Evolutionary conservation across 2,329 filamentous ascomycete genomes (phyloP).

Genomic region (Ophiostoma perfectum): DNA sequence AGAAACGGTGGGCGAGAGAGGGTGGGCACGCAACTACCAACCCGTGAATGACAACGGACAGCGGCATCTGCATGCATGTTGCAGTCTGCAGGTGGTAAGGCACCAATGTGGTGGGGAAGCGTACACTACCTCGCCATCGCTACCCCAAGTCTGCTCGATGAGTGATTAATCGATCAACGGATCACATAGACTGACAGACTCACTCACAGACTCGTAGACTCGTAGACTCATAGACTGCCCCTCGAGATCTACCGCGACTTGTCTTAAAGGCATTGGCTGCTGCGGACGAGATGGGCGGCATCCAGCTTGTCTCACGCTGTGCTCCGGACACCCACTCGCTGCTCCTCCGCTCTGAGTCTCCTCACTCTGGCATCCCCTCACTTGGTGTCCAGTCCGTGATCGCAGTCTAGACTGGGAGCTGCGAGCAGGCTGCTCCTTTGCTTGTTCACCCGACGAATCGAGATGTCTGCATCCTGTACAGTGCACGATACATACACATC

Average conservation of each 20-base stretch:
- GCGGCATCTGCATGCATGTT: slow-evolving; percentile 5
- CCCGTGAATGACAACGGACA: not conserved
- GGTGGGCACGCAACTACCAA: not conserved
- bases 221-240: too few relatives aligned
- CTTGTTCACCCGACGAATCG: not conserved
- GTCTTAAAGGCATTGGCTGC: not conserved
- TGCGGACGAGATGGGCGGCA: not conserved
- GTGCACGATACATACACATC: not conserved
- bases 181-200: too few relatives aligned
- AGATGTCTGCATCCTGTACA: not conserved
- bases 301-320: not conserved
- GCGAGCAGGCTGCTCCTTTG: not conserved
- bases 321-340: slow-evolving; percentile 1
- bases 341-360: not conserved
- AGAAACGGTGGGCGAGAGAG: not conserved
- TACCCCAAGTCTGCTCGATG: not conserved
- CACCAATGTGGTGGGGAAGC: slow-evolving; percentile 6
- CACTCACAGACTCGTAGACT: too few relatives aligned
- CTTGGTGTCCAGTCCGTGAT: slow-evolving; percentile 1
- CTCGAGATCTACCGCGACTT: not conserved
- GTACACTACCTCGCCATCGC: not conserved
- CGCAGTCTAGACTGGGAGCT: not conserved
- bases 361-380: not conserved
- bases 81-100: slow-evolving; percentile 5
- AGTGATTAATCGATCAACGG: too few relatives aligned